Conservation (phyloP, 2,329 filamentous ascomycete species). For the Pseudocercospora ulei region DNA sequence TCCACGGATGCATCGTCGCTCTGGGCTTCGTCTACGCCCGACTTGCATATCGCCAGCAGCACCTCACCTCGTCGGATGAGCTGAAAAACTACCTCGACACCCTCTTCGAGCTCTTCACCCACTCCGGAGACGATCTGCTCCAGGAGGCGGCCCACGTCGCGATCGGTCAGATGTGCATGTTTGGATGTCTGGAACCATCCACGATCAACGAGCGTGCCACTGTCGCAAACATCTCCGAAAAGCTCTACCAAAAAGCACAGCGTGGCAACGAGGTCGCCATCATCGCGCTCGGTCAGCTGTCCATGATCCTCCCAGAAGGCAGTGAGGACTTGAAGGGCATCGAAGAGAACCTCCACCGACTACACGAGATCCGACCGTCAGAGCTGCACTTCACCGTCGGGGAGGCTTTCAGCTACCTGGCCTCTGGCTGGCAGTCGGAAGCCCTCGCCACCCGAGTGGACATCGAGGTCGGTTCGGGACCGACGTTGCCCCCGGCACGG, state of each 20-base stretch:
- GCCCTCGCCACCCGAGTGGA: constrained; percentile 66
- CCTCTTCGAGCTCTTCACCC: constrained; percentile 46
- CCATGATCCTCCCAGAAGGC: constrained; percentile 50
- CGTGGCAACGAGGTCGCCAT: constrained; percentile 76
- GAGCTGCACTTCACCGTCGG: constrained; percentile 87
- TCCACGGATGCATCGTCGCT: constrained; percentile 53
- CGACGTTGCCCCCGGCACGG: constrained; percentile 34
- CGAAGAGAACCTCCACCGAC: constrained; percentile 57
- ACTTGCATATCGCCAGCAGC: constrained; percentile 42
- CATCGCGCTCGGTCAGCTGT: constrained; percentile 65
- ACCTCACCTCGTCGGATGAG: background rate
- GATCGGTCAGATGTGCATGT: constrained; percentile 54
- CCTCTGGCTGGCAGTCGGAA: constrained; percentile 74
- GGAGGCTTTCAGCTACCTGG: constrained; percentile 70
- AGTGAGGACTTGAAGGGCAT: constrained; percentile 46
- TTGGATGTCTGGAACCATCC: constrained; percentile 45
- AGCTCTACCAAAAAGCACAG: constrained; percentile 60
- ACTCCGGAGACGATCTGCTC: constrained; percentile 48
- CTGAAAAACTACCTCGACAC: constrained; percentile 38
- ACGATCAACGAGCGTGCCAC: constrained; percentile 26
- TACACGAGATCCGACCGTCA: constrained; percentile 75
- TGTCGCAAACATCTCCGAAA: constrained; percentile 45
- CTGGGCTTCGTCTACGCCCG: constrained; percentile 52
- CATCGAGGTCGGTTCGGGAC: constrained; percentile 47
- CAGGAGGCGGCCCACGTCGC: constrained; percentile 50